Conservation (phyloP, 495 filamentous ascomycete species). For the Sporormia fimetaria region DNA sequence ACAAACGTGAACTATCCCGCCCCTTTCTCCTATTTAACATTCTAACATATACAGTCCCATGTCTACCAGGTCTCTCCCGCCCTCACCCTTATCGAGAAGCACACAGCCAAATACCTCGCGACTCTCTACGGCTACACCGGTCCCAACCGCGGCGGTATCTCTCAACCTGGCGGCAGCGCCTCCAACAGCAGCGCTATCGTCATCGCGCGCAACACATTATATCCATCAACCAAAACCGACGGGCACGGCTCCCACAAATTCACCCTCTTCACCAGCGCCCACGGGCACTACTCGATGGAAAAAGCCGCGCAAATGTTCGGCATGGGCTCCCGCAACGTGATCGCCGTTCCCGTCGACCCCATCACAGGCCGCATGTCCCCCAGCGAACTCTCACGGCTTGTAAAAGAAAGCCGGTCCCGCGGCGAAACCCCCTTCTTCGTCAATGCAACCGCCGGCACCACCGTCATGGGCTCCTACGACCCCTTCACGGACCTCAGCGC, state of each 20-base stretch:
- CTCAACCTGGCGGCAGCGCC: slow-evolving; percentile 74
- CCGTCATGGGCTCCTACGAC: slow-evolving; percentile 83
- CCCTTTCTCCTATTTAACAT: neutral
- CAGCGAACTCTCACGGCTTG: slow-evolving; percentile 47
- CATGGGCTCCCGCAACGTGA: slow-evolving; percentile 61
- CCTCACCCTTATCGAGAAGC: slow-evolving; percentile 73
- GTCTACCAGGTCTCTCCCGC: slow-evolving; percentile 86
- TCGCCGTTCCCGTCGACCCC: slow-evolving; percentile 61
- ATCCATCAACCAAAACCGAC: slow-evolving; percentile 57
- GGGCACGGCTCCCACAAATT: slow-evolving; percentile 57
- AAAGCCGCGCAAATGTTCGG: slow-evolving; percentile 84
- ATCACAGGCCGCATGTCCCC: slow-evolving; percentile 56
- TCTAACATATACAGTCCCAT: slow-evolving; percentile 40
- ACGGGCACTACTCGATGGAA: slow-evolving; percentile 91
- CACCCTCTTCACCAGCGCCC: slow-evolving; percentile 75
- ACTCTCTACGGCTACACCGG: slow-evolving; percentile 63
- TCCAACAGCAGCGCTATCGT: slow-evolving; percentile 82
- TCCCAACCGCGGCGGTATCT: slow-evolving; percentile 68
- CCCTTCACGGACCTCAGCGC: slow-evolving; percentile 59
- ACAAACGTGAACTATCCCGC: slow-evolving; percentile 54
- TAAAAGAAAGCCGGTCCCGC: slow-evolving; percentile 46
- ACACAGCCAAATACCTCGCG: slow-evolving; percentile 57
- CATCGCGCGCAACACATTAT: slow-evolving; percentile 78
- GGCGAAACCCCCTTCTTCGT: slow-evolving; percentile 84
- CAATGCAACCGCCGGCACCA: slow-evolving; percentile 91